Evolutionary conservation across 1,284 basidiomycete genomes (phyloP), one percentile per base, ranked within the genome.

Genomic region (Rhizoctonia solani): DNA sequence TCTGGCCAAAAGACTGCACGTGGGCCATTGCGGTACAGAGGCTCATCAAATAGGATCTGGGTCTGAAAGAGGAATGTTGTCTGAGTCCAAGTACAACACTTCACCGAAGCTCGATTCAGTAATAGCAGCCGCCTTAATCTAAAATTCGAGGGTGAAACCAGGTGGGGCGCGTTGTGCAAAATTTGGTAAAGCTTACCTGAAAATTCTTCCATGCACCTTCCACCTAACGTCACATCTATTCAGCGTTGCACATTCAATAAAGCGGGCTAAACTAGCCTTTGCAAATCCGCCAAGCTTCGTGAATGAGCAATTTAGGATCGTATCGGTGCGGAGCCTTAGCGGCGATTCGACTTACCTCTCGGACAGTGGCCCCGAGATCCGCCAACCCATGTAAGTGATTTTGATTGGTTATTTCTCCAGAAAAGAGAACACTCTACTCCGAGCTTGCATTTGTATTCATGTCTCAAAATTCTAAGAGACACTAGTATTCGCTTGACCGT

Each of bases 1-100:
- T 81, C 80, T 13, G 80, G 80, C 80, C 80, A 82, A 69, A 81
- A 80, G 29, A 78, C 81, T 1, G 78, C 77, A 11, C 70, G 55
- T 13, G 75, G 71, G 6, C 76, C 79, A n/a, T 74, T 69, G 14
- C 67, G 67, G 72, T 80, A 81, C 2, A 74, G 47, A 0, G 73
- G 69, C 1, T 77, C 73, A 34, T 75, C 72, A 72, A 81, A 81
- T 5, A 81, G 76, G 67, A 77, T 74, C 2, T 1, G 79, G 79
- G 41, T 79, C 75, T 0, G 76, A 73, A 0, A 81, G 72, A 0
- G 79, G 79, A 1, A 79, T 72, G 67, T 80, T 81, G 74, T 81
- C 80, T 34, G 72, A 74, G 59, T 79, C 77, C 25, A 81, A 73
- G 68, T 78, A 80, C 34, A 82, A 73, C 13, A 82, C 73, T 67